Conservation (phyloP, 345 rosid species). For the Linum tenue region DNA sequence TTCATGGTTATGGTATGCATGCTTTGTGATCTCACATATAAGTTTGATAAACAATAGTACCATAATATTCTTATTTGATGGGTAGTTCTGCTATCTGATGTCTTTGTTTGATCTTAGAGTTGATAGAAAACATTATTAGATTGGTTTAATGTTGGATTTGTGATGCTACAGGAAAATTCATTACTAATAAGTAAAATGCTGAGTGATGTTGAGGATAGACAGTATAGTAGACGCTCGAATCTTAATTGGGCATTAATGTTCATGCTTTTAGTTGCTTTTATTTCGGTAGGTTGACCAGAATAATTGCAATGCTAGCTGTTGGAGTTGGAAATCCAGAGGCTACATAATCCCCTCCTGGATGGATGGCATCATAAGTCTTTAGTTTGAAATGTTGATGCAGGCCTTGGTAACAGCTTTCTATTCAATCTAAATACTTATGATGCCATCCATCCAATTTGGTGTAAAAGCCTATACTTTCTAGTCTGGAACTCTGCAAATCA, state of each 20-base stretch:
- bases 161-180: no score
- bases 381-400: not conserved
- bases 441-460: not conserved
- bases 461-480: no score
- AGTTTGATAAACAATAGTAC: not conserved
- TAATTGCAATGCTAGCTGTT: not conserved
- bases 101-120: not conserved
- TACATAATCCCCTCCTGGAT: not conserved
- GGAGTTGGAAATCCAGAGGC: not conserved
- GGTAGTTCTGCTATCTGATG: not conserved
- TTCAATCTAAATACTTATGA: no score
- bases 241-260: not conserved
- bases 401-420: not conserved
- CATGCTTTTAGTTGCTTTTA: not conserved
- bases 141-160: no score
- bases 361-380: no score
- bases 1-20: slow-evolving; percentile 87
- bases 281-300: not conserved
- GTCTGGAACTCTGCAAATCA: no score
- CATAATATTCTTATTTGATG: not conserved
- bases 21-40: not conserved
- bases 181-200: no score
- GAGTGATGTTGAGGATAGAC: not conserved
- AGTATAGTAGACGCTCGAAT: not conserved
- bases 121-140: not conserved